A percentile compares a stretch with the other conserved stretches of the same genome.
Evolutionary conservation across 2,329 filamentous ascomycete genomes (phyloP).

Genomic region (Aureobasidium sp.): DNA sequence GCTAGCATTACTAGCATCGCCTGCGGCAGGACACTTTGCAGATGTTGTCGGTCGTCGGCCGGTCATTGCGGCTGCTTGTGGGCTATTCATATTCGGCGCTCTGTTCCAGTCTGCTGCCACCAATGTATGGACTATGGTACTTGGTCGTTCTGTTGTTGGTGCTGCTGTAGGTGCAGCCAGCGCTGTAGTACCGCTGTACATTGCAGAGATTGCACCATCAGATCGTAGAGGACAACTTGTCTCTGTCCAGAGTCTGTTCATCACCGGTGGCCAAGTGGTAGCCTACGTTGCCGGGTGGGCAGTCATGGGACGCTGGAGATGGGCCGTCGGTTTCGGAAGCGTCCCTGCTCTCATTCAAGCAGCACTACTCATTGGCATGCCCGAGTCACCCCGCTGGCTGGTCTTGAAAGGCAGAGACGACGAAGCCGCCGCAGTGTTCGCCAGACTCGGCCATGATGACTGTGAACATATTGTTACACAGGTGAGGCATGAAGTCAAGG

Average conservation of each 20-base stretch:
- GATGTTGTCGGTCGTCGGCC: conserved; percentile 42
- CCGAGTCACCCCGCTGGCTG: conserved; percentile 85
- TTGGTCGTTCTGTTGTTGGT: conserved; percentile 63
- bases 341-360: conserved; percentile 68
- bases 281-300: conserved; percentile 80
- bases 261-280: conserved; percentile 81
- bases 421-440: conserved; percentile 60
- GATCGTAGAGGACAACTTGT: conserved; percentile 68
- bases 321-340: conserved; percentile 84
- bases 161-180: conserved; percentile 68
- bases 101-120: conserved; percentile 54
- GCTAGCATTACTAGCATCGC: conserved; percentile 51
- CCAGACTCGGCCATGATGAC: conserved; percentile 28
- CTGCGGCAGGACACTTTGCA: conserved; percentile 47
- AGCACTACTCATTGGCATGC: conserved; percentile 62
- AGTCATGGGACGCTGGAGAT: conserved; percentile 66
- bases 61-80: conserved; percentile 49
- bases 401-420: conserved; percentile 58
- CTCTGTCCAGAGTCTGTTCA: conserved; percentile 73
- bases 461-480: conserved; percentile 48
- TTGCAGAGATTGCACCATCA: conserved; percentile 25
- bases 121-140: conserved; percentile 58
- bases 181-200: conserved; percentile 68
- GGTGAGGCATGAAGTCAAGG: conserved; percentile 68
- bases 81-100: conserved; percentile 63